A percentile compares a stretch with the other conserved stretches of the same genome.
Conservation (phyloP, 1,139 yeast species). For the Scheffersomyces illinoinensis region DNA sequence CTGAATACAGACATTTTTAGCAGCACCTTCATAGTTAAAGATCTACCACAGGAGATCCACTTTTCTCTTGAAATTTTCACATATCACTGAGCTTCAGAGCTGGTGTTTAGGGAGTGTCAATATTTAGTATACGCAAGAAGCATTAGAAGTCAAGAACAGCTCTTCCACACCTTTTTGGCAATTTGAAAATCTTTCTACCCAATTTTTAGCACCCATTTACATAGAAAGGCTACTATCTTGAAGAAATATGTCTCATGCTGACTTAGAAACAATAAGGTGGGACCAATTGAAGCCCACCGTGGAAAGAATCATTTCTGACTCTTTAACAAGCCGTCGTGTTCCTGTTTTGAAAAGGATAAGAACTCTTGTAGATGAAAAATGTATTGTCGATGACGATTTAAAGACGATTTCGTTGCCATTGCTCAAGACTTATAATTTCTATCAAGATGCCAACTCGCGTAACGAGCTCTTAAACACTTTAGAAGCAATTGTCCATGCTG, state of each 20-base stretch:
- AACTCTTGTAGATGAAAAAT: conserved; percentile 12
- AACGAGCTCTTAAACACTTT: conserved; percentile 39
- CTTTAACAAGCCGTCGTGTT: conserved; percentile 36
- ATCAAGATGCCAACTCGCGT: conserved; percentile 52
- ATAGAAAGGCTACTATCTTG: background rate
- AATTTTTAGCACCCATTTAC: background rate
- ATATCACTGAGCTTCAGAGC: background rate
- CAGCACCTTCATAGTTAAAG: conserved; percentile 1
- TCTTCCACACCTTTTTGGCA: background rate
- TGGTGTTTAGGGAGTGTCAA: background rate
- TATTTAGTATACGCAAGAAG: background rate
- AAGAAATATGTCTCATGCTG: conserved; percentile 1
- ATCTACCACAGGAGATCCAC: background rate
- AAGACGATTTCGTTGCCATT: conserved; percentile 24
- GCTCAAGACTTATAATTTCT: conserved; percentile 49
- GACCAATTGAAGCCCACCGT: conserved; percentile 24
- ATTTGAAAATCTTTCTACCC: background rate
- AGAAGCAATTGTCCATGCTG: conserved; percentile 28
- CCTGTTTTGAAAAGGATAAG: conserved; percentile 23
- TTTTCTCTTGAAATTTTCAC: background rate
- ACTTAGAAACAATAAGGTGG: conserved; percentile 16
- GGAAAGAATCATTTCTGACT: conserved; percentile 28
- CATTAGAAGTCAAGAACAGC: background rate
- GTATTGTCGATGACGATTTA: conserved; percentile 21
- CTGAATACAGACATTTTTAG: background rate